A percentile compares a stretch with the other conserved stretches of the same genome.
Conservation (phyloP, 2,329 filamentous ascomycete species). For the Sporothrix protearum region DNA sequence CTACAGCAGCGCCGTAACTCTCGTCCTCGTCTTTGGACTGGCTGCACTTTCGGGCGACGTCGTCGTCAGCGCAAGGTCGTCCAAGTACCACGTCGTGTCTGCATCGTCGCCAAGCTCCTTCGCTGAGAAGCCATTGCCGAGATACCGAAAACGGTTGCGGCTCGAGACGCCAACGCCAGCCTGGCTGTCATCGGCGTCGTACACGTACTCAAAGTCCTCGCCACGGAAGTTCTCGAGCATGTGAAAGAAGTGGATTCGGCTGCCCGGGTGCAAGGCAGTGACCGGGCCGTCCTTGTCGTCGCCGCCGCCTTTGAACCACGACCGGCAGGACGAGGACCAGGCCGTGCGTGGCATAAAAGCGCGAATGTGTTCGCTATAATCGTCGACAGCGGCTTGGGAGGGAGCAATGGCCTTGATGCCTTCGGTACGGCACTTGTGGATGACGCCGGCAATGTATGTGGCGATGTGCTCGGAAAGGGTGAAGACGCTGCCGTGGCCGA, state of each 20-base stretch:
- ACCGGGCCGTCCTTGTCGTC: constrained; percentile 44
- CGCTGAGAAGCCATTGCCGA: constrained; percentile 52
- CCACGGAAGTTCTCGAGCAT: constrained; percentile 50
- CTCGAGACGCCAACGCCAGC: constrained; percentile 25
- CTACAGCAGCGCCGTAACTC: background rate
- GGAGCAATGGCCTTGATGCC: constrained; percentile 47
- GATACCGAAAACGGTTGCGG: constrained; percentile 48
- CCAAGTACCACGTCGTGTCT: constrained; percentile 46
- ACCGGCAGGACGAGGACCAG: constrained; percentile 46
- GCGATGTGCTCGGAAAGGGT: constrained; percentile 52
- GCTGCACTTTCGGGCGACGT: background rate
- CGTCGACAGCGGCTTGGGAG: constrained; percentile 45
- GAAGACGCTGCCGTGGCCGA: constrained; percentile 50
- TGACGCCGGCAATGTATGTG: constrained; percentile 47
- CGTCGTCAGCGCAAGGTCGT: constrained; percentile 19
- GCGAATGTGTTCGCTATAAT: constrained; percentile 49
- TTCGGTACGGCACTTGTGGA: constrained; percentile 50
- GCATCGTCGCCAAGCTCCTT: constrained; percentile 41
- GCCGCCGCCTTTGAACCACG: constrained; percentile 50
- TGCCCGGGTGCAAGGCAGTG: constrained; percentile 50
- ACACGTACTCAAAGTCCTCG: constrained; percentile 53
- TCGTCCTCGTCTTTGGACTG: background rate
- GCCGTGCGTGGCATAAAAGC: constrained; percentile 53
- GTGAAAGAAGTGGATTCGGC: constrained; percentile 51
- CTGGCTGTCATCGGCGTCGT: constrained; percentile 33